Base-by-base conservation (phyloP, 164 flowering plant species). In the Cinnamomum chago region DNA sequence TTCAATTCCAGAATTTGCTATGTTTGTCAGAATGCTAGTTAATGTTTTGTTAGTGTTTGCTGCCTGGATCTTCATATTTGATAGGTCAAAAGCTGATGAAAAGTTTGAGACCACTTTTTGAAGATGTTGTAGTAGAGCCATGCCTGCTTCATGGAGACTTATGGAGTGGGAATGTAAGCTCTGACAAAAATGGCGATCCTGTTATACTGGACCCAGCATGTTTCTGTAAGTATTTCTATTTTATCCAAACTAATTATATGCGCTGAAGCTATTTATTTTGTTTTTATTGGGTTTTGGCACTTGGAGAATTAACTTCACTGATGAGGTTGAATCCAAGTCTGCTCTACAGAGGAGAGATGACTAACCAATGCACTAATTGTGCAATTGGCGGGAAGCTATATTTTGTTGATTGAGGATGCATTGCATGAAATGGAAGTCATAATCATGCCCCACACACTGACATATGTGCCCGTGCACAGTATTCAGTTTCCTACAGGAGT, bases 121-220 rank as follows among this genome's bases (percentile, higher is more conserved):
- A 93, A 64, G 76, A 83, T 80, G 79, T 88, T 70, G 84, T 79
- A 35, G 76, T 93, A 70, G 98, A 93, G 79, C 95, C 98, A 62
- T 95, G 97, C 84, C 85, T 95, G 84, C 86, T 95, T 70, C 99
- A 95, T 84, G 98, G 99, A 79, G 99, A 95, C 80, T 73, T 95
- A 60, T 95, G 99, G 99, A 95, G 98, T 80, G 99, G 99, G 67
- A 95, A 93, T 78, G 85, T 93, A 76, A 90, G 85, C 81, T 88
- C 87, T 66, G 96, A 90, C 85, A 86, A 85, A 75, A 88, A 88
- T 73, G 98, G 99, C 22, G 89, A 95, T 76, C 99, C 99, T 78
- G 91, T 93, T 62, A 93, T 95, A 75, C 90, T 95, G 51, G 99
- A 93, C 73, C 99, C 99, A 47, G 97, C 98, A 47, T 95, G 99